Conservation (phyloP, 306 rosid species). For the Boehmeria nivea region DNA sequence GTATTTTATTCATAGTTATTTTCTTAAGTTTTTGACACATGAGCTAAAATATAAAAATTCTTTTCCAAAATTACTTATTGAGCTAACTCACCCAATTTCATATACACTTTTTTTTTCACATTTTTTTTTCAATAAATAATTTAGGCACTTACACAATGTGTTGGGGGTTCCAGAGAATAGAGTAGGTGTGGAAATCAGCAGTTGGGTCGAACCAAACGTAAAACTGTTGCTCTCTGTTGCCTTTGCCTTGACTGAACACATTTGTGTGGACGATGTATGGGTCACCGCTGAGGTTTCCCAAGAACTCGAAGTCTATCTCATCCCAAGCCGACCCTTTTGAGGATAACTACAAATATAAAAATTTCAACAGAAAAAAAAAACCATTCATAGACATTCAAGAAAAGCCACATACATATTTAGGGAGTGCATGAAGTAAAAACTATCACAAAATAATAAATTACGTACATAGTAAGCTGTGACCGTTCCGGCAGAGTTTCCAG, state of each 20-base stretch:
- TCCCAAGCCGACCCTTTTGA: conserved; percentile 37
- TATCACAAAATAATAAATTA: too few relatives aligned
- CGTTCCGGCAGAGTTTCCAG: conserved; percentile 70
- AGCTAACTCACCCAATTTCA: too few relatives aligned
- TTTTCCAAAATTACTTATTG: too few relatives aligned
- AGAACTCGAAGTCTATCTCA: conserved; percentile 67
- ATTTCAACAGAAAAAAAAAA: background rate
- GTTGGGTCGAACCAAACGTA: conserved; percentile 77
- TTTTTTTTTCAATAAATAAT: too few relatives aligned
- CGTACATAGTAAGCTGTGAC: conserved; percentile 52
- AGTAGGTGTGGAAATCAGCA: conserved; percentile 58
- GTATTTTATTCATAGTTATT: too few relatives aligned
- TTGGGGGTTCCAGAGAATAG: conserved; percentile 60
- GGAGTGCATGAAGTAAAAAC: too few relatives aligned
- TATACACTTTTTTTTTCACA: too few relatives aligned
- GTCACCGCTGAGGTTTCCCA: conserved; percentile 63
- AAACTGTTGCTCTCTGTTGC: conserved; percentile 64
- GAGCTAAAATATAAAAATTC: too few relatives aligned
- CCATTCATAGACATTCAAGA: too few relatives aligned
- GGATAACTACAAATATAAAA: conserved; percentile 21
- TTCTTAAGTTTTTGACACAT: too few relatives aligned
- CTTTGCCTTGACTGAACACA: conserved; percentile 54
- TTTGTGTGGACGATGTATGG: conserved; percentile 70
- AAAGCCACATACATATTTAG: too few relatives aligned
- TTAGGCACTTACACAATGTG: conserved; percentile 40